A percentile compares a stretch with the other conserved stretches of the same genome.
These are phyloP conservation scores for Telfairia occidentalis DNA, from an alignment of 331 rosid species.

Conservation along the genomic window DNA sequence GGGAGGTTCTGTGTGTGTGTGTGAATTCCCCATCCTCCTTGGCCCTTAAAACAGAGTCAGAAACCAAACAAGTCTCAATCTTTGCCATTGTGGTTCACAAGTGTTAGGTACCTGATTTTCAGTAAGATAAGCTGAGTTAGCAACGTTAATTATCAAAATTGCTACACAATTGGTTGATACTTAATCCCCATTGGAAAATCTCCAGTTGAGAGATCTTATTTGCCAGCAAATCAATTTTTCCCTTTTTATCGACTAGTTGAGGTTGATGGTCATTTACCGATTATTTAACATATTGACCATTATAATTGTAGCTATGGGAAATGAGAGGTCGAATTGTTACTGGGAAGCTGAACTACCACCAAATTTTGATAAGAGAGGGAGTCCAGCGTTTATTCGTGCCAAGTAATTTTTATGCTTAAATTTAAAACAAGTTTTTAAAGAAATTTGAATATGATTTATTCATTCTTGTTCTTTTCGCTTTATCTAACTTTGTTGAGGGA, in stretches of 20 bases:
- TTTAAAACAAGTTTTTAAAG: slow-evolving; percentile 14
- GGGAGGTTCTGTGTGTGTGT: neutral
- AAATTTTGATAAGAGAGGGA: slow-evolving; percentile 34
- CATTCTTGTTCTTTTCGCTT: slow-evolving; percentile 9
- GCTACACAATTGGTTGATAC: neutral
- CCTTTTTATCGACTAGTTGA: neutral
- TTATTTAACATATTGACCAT: slow-evolving; percentile 11
- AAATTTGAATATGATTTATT: slow-evolving; percentile 12
- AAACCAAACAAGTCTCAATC: neutral
- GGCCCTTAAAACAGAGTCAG: neutral
- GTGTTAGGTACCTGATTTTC: neutral
- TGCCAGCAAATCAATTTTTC: neutral
- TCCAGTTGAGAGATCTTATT: neutral
- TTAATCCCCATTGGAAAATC: neutral
- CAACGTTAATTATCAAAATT: neutral
- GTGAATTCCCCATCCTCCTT: neutral
- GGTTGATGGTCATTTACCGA: slow-evolving; percentile 10
- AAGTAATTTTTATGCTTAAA: slow-evolving; percentile 41
- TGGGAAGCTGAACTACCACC: slow-evolving; percentile 69
- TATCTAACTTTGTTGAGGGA: slow-evolving; percentile 21
- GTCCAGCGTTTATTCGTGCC: slow-evolving; percentile 42
- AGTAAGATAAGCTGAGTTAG: neutral
- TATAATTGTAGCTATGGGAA: slow-evolving; percentile 45
- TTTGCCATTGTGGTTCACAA: neutral
- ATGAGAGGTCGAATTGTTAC: slow-evolving; percentile 50